Base-by-base conservation (phyloP, 179 eudicot species). In the Gypsophila paniculata region DNA sequence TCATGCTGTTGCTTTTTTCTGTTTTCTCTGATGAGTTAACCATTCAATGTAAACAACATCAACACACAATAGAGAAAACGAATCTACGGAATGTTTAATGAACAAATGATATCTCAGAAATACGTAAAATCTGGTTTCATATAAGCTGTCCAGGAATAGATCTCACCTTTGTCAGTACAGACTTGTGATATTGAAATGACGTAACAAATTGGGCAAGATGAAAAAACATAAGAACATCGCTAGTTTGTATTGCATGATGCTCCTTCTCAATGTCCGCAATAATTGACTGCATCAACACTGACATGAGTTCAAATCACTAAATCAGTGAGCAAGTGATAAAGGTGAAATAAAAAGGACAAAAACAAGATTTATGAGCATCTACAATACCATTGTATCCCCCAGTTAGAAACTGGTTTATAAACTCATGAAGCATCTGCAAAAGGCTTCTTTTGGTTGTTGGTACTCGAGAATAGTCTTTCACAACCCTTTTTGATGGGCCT, bases 371-470 rank as follows among this genome's bases (percentile, higher is more conserved):
- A 57, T 58, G 60, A 1, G 58, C 55, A 17, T 29, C 65, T n/a
- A 8, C 44, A 66, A 26, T 89, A 95, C 99, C 98, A 83, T 92
- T 95, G 78, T 92, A 95, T 61, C 91, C 97, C 68, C 96, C 99
- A 34, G 82, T 78, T 63, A 95, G 72, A 79, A 95, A 85, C 83
- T 95, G 97, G 77, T 80, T 84, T 64, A 90, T 60, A 72, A 89
- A 93, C 73, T 85, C 87, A 74, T 80, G 82, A 57, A 95, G 87
- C 80, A 82, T 72, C 70, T 80, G 72, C 76, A 92, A 74, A 71
- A 84, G 80, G 69, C 83, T 81, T 63, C 64, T 80, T 71, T 84
- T 88, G 67, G 84, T 80, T 72, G 95, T 80, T 44, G 93, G 97
- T 55, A 84, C 84, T 79, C 73, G 82, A 73, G 84, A 80, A 21